Percentiles rank a stretch among this genome's conserved stretches.
Evolutionary conservation across 441 rosid species (phyloP).

Genomic region (Croton setiger): DNA sequence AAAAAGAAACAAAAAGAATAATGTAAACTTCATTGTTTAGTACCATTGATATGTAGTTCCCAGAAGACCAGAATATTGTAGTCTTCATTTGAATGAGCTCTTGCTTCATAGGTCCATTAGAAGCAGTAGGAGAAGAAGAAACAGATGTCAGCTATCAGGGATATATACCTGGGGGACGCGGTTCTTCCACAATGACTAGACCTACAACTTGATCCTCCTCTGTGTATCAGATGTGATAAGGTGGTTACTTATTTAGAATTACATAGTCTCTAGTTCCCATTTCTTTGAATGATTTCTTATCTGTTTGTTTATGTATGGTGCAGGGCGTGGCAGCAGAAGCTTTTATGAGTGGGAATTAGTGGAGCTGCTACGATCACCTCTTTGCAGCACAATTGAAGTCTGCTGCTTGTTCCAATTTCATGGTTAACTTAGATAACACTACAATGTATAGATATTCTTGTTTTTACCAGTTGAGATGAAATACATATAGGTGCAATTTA

Average conservation of each 20-base stretch:
- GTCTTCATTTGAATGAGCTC: conserved; percentile 7
- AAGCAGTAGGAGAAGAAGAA: conserved; percentile 43
- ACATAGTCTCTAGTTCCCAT: neutral
- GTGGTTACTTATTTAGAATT: conserved; percentile 10
- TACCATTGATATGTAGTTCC: neutral
- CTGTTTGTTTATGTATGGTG: no score
- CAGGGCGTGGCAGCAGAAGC: neutral
- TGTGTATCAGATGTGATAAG: conserved; percentile 4
- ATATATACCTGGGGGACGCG: conserved; percentile 78
- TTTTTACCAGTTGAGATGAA: no score
- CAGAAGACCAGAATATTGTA: neutral
- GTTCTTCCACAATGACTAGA: conserved; percentile 87
- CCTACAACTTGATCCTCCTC: conserved; percentile 67
- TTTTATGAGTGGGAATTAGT: neutral
- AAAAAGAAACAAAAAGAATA: no score
- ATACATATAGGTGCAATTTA: no score
- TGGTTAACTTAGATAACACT: no score
- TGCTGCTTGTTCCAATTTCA: no score
- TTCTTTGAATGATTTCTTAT: no score
- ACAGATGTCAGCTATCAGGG: conserved; percentile 58
- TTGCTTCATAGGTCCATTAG: conserved; percentile 47
- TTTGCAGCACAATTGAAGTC: neutral
- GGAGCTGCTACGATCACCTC: neutral
- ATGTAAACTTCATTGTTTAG: neutral
- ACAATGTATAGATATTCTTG: no score